Evolutionary conservation across 2,329 filamentous ascomycete species (phyloP), one percentile per base, ranked within the genome.

Genomic region (Nemania abortiva): DNA sequence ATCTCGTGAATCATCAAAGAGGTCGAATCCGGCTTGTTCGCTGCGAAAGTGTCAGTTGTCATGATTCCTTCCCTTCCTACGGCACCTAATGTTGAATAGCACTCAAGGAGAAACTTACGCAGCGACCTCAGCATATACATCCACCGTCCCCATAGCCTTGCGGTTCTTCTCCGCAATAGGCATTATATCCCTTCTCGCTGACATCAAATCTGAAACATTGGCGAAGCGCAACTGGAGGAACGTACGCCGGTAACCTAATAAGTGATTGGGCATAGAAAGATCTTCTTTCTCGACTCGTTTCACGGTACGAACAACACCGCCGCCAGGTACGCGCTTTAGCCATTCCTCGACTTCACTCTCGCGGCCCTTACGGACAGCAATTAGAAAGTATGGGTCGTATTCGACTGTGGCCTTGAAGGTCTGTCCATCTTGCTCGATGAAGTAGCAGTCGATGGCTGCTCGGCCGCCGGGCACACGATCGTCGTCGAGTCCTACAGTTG

Each of bases 301-400:
- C 50, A 97, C 86, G 58, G 84, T 86, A 84, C 97, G 97, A 58
- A 98, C 87, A 13, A 95, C 85, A 1, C 95, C 95, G 72, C 94
- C 96, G 69, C 89, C 89, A 6, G 89, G 85, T 82, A 97, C 83
- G 81, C 92, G 82, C 89, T 93, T 87, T 72, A 93, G 89, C 94
- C 95, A 99, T 83, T 99, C 96, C 79, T 99, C 97, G 1, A 97
- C 96, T 81, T 99, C 97, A 60, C 89, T 88, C 82, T 99, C 97
- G 75, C 90, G 90, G 7, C 94, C 93, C 77, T 91, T 92, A 81
- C 94, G 96, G 61, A 95, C 93, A 0, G 95, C 95, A 62, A 99
- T 89, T 69, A 99, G 82, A 75, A 99, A 97, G 83, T 99, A 99
- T 0, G 96, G 96, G 75, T 98, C 94, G 80, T 97, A 98, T 82